Evolutionary conservation across 1,139 yeast genomes (phyloP).

Genomic region (Yamadazyma oceani): DNA sequence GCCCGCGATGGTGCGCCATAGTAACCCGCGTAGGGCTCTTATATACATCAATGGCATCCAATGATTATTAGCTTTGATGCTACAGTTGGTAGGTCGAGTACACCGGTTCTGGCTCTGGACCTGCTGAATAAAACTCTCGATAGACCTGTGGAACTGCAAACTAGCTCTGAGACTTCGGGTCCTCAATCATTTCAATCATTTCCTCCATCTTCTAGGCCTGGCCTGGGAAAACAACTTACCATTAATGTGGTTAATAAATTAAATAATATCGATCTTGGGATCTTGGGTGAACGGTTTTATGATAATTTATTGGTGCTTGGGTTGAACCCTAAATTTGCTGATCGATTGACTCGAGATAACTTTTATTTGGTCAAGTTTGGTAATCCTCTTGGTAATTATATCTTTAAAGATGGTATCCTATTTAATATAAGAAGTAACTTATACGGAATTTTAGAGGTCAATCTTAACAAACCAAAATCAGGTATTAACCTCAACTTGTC

Average conservation of each 20-base stretch:
- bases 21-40: no score
- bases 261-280: conserved; percentile 10
- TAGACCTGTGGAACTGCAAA: no score
- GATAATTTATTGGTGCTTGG: conserved; percentile 11
- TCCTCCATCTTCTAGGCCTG: background rate
- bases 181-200: background rate
- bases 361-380: conserved; percentile 12
- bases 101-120: no score
- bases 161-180: no score
- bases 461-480: conserved; percentile 8
- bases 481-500: conserved; percentile 5
- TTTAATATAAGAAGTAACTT: conserved; percentile 15
- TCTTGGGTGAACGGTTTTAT: conserved; percentile 11
- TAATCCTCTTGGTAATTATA: conserved; percentile 14
- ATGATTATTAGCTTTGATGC: conserved; percentile 2
- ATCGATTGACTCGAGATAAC: conserved; percentile 2
- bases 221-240: conserved; percentile 9
- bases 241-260: conserved; percentile 7
- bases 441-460: conserved; percentile 20
- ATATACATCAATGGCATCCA: background rate
- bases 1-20: no score
- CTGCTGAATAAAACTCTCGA: no score
- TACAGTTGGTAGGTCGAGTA: background rate
- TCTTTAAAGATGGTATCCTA: conserved; percentile 21
- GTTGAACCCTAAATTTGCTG: conserved; percentile 6